phyloP scores from a whole-genome alignment of 345 rosid genomes.

The Firmiana major region DNA sequence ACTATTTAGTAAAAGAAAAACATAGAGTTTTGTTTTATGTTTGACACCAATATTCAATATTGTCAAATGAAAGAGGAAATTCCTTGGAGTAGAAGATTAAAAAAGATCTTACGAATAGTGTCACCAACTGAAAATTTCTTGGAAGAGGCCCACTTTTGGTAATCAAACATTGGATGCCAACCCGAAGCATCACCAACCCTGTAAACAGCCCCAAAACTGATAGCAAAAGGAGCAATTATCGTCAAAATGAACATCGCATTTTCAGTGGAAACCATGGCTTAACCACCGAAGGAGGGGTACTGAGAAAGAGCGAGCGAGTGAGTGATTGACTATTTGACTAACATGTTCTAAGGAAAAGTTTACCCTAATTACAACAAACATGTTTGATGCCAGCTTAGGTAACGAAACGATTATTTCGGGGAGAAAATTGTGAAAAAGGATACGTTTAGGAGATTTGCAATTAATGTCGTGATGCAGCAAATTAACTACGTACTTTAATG shows the following conservation, averaged over 20 bases:
- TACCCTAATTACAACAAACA: not conserved
- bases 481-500: not conserved
- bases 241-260: not conserved
- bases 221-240: not conserved
- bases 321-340: not conserved
- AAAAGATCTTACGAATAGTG: not conserved
- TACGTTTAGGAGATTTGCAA: not conserved
- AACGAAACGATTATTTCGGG: not conserved
- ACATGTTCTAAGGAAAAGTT: not conserved
- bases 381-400: not conserved
- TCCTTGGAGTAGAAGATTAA: too few species aligned
- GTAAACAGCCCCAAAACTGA: constrained; percentile 12
- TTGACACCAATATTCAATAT: not conserved
- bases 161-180: constrained; percentile 17
- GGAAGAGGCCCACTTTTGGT: constrained; percentile 29
- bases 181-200: constrained; percentile 22
- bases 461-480: not conserved
- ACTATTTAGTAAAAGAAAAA: too few species aligned
- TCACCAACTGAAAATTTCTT: constrained; percentile 20
- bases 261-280: not conserved
- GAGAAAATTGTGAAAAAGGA: not conserved
- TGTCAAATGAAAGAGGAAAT: not conserved
- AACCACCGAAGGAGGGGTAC: not conserved
- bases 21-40: too few species aligned
- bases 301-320: too few species aligned